A percentile compares a stretch with the other conserved stretches of the same genome.
Evolutionary conservation across 495 filamentous ascomycete genomes (phyloP).

Genomic region (Penicillium cinerascens): DNA sequence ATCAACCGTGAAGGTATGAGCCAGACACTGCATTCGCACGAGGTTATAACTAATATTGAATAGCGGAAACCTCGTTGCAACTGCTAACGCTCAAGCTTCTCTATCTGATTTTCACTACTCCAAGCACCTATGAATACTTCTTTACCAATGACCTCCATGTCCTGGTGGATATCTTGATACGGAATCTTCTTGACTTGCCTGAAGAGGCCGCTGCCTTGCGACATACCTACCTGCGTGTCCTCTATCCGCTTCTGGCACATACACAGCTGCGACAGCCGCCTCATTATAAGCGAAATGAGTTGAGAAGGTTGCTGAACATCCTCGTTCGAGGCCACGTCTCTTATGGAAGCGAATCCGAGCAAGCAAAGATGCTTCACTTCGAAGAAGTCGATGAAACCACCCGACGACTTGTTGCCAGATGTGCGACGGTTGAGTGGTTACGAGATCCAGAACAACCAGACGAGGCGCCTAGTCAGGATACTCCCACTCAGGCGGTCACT

Average conservation of each 20-base stretch:
- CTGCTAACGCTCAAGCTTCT: conserved; percentile 92
- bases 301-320: conserved; percentile 68
- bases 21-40: background rate
- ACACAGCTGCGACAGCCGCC: conserved; percentile 82
- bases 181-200: conserved; percentile 90
- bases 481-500: conserved; percentile 6
- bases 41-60: background rate
- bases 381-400: conserved; percentile 90
- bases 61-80: conserved; percentile 81
- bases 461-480: conserved; percentile 7
- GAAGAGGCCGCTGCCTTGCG: conserved; percentile 74
- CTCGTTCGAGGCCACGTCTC: conserved; percentile 49
- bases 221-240: conserved; percentile 96
- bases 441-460: conserved; percentile 33
- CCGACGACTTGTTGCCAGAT: conserved; percentile 73
- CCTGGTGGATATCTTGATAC: conserved; percentile 91
- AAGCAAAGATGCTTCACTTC: conserved; percentile 68
- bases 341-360: conserved; percentile 28
- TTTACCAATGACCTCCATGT: conserved; percentile 97
- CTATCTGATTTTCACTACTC: conserved; percentile 90
- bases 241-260: conserved; percentile 85
- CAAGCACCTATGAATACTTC: conserved; percentile 92
- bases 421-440: conserved; percentile 81
- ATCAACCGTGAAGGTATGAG: conserved; percentile 82
- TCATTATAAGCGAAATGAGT: conserved; percentile 88